Conservation (phyloP, 768 basidiomycete genomes). For the Pleurotus pulmonarius region DNA sequence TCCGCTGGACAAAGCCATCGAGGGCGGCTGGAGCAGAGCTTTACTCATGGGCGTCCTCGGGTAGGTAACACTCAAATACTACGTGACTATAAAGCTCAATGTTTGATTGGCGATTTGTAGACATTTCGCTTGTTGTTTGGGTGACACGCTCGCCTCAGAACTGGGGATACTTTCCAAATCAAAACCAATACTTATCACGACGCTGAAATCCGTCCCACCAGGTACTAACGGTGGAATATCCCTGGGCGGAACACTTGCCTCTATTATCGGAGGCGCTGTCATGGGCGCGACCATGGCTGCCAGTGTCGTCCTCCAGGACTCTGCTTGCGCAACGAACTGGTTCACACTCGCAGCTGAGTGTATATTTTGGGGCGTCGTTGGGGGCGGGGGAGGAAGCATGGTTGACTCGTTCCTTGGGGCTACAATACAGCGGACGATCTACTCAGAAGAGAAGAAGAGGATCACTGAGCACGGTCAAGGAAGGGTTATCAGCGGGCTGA, state of each 20-base stretch:
- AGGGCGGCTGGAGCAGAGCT: constrained; percentile 52
- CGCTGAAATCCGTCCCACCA: constrained; percentile 67
- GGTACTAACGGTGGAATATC: constrained; percentile 93
- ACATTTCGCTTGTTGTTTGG: constrained; percentile 86
- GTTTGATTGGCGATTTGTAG: constrained; percentile 28
- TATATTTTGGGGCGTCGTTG: constrained; percentile 55
- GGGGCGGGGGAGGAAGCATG: constrained; percentile 78
- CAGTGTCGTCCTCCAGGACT: constrained; percentile 60
- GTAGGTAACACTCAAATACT: constrained; percentile 29
- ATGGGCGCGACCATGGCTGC: constrained; percentile 63
- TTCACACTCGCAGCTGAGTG: constrained; percentile 35
- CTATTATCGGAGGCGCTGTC: constrained; percentile 65
- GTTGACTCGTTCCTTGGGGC: constrained; percentile 89
- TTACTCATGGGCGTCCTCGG: constrained; percentile 67
- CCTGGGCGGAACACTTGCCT: constrained; percentile 67
- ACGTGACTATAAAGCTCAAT: neutral
- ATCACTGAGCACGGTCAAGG: constrained; percentile 55
- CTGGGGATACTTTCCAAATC: constrained; percentile 78
- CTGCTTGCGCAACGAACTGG: constrained; percentile 42
- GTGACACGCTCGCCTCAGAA: constrained; percentile 92
- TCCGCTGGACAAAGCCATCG: constrained; percentile 42
- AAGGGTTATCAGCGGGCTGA: constrained; percentile 57
- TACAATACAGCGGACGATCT: constrained; percentile 78
- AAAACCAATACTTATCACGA: constrained; percentile 76
- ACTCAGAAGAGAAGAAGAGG: constrained; percentile 53